Percentiles rank a stretch among this genome's conserved stretches.
Evolutionary conservation across 306 rosid genomes (phyloP).

Genomic region (Citrullus mucosospermus): DNA sequence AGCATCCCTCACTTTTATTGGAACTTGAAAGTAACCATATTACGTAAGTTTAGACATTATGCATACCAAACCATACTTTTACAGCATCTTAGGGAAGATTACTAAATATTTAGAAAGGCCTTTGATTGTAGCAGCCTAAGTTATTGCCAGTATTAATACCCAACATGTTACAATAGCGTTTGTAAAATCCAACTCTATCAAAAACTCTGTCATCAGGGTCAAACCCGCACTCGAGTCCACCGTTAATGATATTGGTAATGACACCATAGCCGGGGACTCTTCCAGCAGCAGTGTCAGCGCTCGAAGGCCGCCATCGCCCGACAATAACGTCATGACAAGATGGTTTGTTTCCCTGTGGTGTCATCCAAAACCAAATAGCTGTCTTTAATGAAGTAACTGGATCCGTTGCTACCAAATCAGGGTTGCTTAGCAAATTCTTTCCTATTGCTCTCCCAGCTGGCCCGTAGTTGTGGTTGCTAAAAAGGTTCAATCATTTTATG

Average conservation of each 20-base stretch:
- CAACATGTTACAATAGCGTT: conserved; percentile 25
- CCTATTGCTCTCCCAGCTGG: conserved; percentile 27
- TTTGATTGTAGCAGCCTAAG: conserved; percentile 26
- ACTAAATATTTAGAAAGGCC: background rate
- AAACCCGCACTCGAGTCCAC: conserved; percentile 31
- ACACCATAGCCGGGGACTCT: conserved; percentile 18
- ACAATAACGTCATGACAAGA: conserved; percentile 52
- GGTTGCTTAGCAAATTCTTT: conserved; percentile 28
- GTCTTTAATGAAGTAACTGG: conserved; percentile 39
- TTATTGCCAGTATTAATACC: conserved; percentile 15
- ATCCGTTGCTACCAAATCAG: conserved; percentile 37
- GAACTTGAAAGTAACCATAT: background rate
- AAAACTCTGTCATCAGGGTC: conserved; percentile 11
- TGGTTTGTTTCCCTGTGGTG: conserved; percentile 50
- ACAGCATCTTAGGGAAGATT: background rate
- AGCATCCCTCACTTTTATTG: background rate
- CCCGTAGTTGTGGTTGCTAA: conserved; percentile 57
- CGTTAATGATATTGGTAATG: conserved; percentile 32
- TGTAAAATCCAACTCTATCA: conserved; percentile 26
- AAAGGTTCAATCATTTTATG: background rate
- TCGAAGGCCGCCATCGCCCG: conserved; percentile 33
- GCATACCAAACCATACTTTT: too few relatives aligned
- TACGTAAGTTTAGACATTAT: background rate
- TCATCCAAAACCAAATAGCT: conserved; percentile 81
- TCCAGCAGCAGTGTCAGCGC: conserved; percentile 18